These are phyloP conservation scores for Ascochyta pisi DNA, from an alignment of 2,329 filamentous ascomycete genomes.

Conservation along the genomic window DNA sequence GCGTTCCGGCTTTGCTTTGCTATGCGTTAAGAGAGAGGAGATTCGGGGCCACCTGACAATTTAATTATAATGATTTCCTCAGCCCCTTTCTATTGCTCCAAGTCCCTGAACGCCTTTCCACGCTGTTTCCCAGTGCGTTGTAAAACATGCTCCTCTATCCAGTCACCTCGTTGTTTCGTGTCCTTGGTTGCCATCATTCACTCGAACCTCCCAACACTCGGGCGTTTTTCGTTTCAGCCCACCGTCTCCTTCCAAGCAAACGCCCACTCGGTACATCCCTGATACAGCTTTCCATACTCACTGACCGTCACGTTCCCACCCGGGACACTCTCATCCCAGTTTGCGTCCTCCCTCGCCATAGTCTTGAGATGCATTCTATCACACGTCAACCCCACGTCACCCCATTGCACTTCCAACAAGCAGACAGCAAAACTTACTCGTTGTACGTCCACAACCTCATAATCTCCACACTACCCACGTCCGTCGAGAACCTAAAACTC, in stretches of 20 bases:
- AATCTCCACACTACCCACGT: neutral
- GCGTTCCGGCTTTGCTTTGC: slow-evolving; percentile 33
- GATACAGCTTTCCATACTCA: slow-evolving; percentile 7
- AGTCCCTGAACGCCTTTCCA: neutral
- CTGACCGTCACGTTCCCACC: slow-evolving; percentile 22
- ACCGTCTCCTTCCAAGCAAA: slow-evolving; percentile 7
- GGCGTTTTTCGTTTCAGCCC: neutral
- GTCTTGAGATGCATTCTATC: slow-evolving; percentile 1
- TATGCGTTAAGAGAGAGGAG: slow-evolving; percentile 35
- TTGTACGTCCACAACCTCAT: neutral
- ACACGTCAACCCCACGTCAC: too few species aligned
- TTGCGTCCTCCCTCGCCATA: slow-evolving; percentile 1
- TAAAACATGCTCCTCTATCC: neutral
- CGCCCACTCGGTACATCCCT: slow-evolving; percentile 8
- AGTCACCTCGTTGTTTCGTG: neutral
- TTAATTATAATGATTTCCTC: slow-evolving; percentile 38
- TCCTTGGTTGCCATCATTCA: too few species aligned
- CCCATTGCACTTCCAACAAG: too few species aligned
- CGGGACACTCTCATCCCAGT: slow-evolving; percentile 17
- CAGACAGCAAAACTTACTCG: too few species aligned
- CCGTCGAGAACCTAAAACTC: neutral
- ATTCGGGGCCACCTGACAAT: slow-evolving; percentile 41
- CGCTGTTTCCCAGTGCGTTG: neutral
- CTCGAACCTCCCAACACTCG: neutral
- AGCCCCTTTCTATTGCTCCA: slow-evolving; percentile 9